phyloP scores from a whole-genome alignment of 2,329 filamentous ascomycete species.

The Colletotrichum siamense region DNA sequence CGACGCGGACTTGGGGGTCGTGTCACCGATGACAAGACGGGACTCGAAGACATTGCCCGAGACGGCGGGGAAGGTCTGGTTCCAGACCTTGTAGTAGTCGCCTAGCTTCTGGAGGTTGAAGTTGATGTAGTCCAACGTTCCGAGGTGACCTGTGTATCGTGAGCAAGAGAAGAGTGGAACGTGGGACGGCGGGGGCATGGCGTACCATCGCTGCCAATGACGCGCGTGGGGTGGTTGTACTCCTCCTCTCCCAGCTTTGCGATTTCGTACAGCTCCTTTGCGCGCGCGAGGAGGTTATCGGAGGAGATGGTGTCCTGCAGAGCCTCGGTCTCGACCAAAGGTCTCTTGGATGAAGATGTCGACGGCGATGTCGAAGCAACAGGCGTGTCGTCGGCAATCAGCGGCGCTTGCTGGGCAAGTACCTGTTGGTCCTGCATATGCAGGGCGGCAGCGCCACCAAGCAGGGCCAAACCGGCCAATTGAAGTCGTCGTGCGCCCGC shows the following conservation, averaged over 20 bases:
- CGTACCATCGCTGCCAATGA: slow-evolving; percentile 70
- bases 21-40: slow-evolving; percentile 59
- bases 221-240: slow-evolving; percentile 72
- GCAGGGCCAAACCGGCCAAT: slow-evolving; percentile 7
- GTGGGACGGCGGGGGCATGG: background rate
- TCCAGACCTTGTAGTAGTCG: slow-evolving; percentile 67
- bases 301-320: slow-evolving; percentile 63
- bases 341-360: slow-evolving; percentile 29
- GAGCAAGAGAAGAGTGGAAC: slow-evolving; percentile 9
- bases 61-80: slow-evolving; percentile 68
- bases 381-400: slow-evolving; percentile 13
- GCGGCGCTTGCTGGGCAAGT: slow-evolving; percentile 8
- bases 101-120: slow-evolving; percentile 58
- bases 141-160: slow-evolving; percentile 59
- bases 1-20: slow-evolving; percentile 53
- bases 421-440: slow-evolving; percentile 11
- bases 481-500: slow-evolving; percentile 4
- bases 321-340: slow-evolving; percentile 56
- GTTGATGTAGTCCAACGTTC: slow-evolving; percentile 68
- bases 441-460: slow-evolving; percentile 12
- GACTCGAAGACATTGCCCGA: slow-evolving; percentile 65
- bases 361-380: background rate
- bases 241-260: slow-evolving; percentile 64
- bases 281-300: slow-evolving; percentile 62
- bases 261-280: slow-evolving; percentile 66